Percentiles rank a stretch among this genome's conserved stretches.
Evolutionary conservation across 2,329 filamentous ascomycete species (phyloP).

Genomic region (Karstenula rhodostoma): DNA sequence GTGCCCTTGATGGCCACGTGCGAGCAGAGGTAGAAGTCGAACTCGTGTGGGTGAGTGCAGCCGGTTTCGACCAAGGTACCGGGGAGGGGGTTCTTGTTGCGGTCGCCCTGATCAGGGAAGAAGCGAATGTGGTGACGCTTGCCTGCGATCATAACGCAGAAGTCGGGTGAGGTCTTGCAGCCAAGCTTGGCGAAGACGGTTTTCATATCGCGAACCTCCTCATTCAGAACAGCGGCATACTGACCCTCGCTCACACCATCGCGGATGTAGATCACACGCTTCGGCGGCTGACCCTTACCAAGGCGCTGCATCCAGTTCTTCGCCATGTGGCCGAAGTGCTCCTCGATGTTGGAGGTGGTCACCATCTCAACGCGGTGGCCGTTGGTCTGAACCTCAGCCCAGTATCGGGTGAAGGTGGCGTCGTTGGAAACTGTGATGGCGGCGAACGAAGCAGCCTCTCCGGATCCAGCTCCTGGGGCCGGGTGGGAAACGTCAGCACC

Average conservation of each 20-base stretch:
- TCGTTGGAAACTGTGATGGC: slow-evolving; percentile 87
- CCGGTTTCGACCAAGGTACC: slow-evolving; percentile 89
- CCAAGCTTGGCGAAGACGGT: slow-evolving; percentile 58
- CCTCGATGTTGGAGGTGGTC: slow-evolving; percentile 68
- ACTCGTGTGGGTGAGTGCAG: slow-evolving; percentile 89
- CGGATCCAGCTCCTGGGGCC: slow-evolving; percentile 62
- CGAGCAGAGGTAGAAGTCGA: slow-evolving; percentile 80
- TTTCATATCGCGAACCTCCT: slow-evolving; percentile 80
- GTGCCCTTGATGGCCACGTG: slow-evolving; percentile 92
- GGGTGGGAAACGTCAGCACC: slow-evolving; percentile 92
- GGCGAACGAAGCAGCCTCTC: slow-evolving; percentile 73
- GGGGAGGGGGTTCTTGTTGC: slow-evolving; percentile 81
- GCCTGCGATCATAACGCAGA: slow-evolving; percentile 86
- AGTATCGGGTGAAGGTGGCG: slow-evolving; percentile 73
- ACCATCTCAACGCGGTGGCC: slow-evolving; percentile 84
- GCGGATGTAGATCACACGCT: slow-evolving; percentile 89
- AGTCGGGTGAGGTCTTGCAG: slow-evolving; percentile 62
- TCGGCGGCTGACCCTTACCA: slow-evolving; percentile 64
- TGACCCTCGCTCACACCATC: slow-evolving; percentile 92
- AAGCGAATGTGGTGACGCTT: slow-evolving; percentile 96
- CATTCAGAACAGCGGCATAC: slow-evolving; percentile 78
- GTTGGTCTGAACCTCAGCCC: slow-evolving; percentile 82
- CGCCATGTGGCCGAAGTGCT: slow-evolving; percentile 71
- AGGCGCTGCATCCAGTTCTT: slow-evolving; percentile 68
- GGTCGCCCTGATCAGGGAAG: slow-evolving; percentile 78